These are phyloP conservation scores for Begonia fuchsioides DNA, from an alignment of 306 rosid genomes.

Conservation along the genomic window DNA sequence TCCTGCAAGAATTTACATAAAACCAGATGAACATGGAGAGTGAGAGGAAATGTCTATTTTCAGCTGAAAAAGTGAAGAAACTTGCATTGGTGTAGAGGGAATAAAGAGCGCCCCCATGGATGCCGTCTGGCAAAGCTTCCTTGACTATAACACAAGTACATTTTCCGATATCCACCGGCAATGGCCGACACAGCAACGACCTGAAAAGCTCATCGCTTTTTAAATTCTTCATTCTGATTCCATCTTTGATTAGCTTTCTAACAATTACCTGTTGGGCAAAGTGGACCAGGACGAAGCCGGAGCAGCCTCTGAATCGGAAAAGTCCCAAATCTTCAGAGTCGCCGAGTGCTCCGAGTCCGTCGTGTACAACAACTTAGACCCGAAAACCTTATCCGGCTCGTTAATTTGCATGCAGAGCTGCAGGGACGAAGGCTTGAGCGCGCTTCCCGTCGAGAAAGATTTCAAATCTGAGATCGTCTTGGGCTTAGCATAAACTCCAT, in stretches of 20 bases:
- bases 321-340: slow-evolving; percentile 70
- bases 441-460: slow-evolving; percentile 44
- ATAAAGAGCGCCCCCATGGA: slow-evolving; percentile 43
- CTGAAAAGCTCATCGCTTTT: slow-evolving; percentile 16
- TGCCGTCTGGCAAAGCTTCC: slow-evolving; percentile 42
- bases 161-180: slow-evolving; percentile 75
- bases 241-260: background rate
- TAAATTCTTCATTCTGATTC: background rate
- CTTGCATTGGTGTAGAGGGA: slow-evolving; percentile 73
- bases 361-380: slow-evolving; percentile 29
- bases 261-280: slow-evolving; percentile 51
- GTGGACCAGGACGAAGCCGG: slow-evolving; percentile 99
- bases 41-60: too few species aligned
- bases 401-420: slow-evolving; percentile 69
- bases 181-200: slow-evolving; percentile 64
- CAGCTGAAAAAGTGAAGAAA: background rate
- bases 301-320: slow-evolving; percentile 79
- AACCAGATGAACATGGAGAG: background rate
- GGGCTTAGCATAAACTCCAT: slow-evolving; percentile 23
- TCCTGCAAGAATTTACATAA: slow-evolving; percentile 29
- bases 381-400: slow-evolving; percentile 37
- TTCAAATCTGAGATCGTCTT: slow-evolving; percentile 22
- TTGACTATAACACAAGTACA: slow-evolving; percentile 74
- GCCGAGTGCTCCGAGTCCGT: slow-evolving; percentile 27
- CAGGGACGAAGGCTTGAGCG: slow-evolving; percentile 50